These are phyloP conservation scores for Phytophthora brassicae DNA, from an alignment of 352 stramenopile genomes.

Conservation along the genomic window DNA sequence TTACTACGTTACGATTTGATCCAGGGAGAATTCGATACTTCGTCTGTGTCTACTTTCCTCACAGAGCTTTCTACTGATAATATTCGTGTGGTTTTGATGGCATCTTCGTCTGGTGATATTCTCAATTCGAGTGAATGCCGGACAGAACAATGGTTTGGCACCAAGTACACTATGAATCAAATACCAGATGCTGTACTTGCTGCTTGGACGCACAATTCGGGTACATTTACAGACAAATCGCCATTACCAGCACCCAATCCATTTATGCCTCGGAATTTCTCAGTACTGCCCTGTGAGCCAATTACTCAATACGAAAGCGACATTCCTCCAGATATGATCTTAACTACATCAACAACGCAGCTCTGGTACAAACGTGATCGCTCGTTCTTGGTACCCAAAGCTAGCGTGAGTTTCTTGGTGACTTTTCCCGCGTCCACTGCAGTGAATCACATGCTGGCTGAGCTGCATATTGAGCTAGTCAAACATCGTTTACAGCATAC, in stretches of 20 bases:
- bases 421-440: slow-evolving; percentile 58
- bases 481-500: slow-evolving; percentile 68
- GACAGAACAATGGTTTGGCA: slow-evolving; percentile 63
- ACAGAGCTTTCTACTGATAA: slow-evolving; percentile 48
- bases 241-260: slow-evolving; percentile 46
- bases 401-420: slow-evolving; percentile 67
- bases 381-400: slow-evolving; percentile 67
- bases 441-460: slow-evolving; percentile 51
- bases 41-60: slow-evolving; percentile 32
- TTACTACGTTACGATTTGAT: slow-evolving; percentile 61
- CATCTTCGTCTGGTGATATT: slow-evolving; percentile 44
- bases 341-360: slow-evolving; percentile 44
- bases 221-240: background rate
- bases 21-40: slow-evolving; percentile 49
- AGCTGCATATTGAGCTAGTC: slow-evolving; percentile 71
- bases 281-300: slow-evolving; percentile 36
- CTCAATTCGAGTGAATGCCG: slow-evolving; percentile 3
- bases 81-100: slow-evolving; percentile 61
- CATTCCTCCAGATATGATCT: slow-evolving; percentile 37
- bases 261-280: slow-evolving; percentile 72
- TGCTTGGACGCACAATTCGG: slow-evolving; percentile 24
- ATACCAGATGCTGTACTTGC: slow-evolving; percentile 32
- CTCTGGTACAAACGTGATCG: slow-evolving; percentile 79
- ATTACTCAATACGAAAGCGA: slow-evolving; percentile 1
- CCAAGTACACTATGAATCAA: slow-evolving; percentile 43